A percentile compares a stretch with the other conserved stretches of the same genome.
Conservation (phyloP, 2,329 filamentous ascomycete genomes). For the Fusarium solani-melongenae region DNA sequence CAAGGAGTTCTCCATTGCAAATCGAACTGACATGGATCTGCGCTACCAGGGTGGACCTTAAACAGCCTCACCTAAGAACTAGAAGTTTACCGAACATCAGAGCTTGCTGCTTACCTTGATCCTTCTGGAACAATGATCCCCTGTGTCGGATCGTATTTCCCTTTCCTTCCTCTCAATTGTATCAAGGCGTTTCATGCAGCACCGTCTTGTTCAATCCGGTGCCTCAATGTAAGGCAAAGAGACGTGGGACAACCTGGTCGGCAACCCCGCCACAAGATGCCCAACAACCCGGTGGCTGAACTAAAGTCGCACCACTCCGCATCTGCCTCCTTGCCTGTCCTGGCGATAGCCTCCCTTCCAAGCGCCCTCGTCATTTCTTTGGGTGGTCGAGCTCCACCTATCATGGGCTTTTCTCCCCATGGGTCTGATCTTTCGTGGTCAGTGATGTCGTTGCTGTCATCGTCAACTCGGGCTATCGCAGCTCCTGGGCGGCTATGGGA, state of each 20-base stretch:
- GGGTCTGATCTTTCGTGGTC: slow-evolving; percentile 3
- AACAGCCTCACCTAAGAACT: background rate
- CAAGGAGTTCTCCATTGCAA: background rate
- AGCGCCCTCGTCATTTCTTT: slow-evolving; percentile 31
- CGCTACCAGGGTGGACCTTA: background rate
- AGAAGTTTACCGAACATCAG: background rate
- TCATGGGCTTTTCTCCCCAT: slow-evolving; percentile 5
- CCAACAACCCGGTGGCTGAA: slow-evolving; percentile 26
- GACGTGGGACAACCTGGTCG: slow-evolving; percentile 7
- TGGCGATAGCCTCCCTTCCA: slow-evolving; percentile 28
- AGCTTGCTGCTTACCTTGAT: background rate
- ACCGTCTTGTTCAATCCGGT: background rate
- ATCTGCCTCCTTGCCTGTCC: slow-evolving; percentile 28
- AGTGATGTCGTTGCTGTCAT: slow-evolving; percentile 1
- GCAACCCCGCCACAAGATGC: slow-evolving; percentile 24
- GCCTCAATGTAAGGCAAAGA: background rate
- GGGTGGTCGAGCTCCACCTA: slow-evolving; percentile 19
- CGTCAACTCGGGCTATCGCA: background rate
- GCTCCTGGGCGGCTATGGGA: background rate
- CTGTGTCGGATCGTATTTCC: background rate
- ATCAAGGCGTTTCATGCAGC: background rate
- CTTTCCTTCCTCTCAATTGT: background rate
- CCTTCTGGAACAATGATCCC: background rate
- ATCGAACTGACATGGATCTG: background rate
- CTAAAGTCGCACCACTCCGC: slow-evolving; percentile 32